These are phyloP conservation scores for Epichloe sp. DNA, from an alignment of 2,329 filamentous ascomycete species.

Conservation along the genomic window DNA sequence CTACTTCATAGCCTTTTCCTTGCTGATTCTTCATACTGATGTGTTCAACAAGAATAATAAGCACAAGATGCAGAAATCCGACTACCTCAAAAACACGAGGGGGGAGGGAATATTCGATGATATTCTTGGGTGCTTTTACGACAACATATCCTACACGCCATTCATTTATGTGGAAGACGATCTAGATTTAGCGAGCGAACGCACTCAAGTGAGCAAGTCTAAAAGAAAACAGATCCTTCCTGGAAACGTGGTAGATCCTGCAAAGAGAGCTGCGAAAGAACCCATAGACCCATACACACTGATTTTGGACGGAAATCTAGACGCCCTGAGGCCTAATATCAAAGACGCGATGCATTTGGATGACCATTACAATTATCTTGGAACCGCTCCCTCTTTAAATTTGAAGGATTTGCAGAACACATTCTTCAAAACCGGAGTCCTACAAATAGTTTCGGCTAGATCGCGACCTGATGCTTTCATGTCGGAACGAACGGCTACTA, in stretches of 20 bases:
- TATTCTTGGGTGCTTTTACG: conserved; percentile 90
- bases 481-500: conserved; percentile 70
- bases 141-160: conserved; percentile 95
- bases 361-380: conserved; percentile 81
- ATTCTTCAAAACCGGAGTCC: conserved; percentile 79
- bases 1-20: conserved; percentile 96
- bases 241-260: conserved; percentile 36
- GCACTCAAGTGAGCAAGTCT: conserved; percentile 56
- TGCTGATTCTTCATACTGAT: conserved; percentile 92
- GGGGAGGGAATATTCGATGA: conserved; percentile 86
- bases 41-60: conserved; percentile 99
- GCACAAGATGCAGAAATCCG: conserved; percentile 91
- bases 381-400: conserved; percentile 62
- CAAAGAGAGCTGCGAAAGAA: conserved; percentile 57
- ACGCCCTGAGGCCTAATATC: conserved; percentile 68
- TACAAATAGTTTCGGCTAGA: conserved; percentile 89
- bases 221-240: conserved; percentile 60
- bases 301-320: conserved; percentile 80
- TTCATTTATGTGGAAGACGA: conserved; percentile 98
- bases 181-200: conserved; percentile 63
- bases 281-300: conserved; percentile 91
- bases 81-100: conserved; percentile 90
- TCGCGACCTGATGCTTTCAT: conserved; percentile 94
- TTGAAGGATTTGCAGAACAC: conserved; percentile 72
- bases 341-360: conserved; percentile 89